These are phyloP conservation scores for Tulasnella sp. DNA, from an alignment of 768 basidiomycete genomes.

Conservation along the genomic window DNA sequence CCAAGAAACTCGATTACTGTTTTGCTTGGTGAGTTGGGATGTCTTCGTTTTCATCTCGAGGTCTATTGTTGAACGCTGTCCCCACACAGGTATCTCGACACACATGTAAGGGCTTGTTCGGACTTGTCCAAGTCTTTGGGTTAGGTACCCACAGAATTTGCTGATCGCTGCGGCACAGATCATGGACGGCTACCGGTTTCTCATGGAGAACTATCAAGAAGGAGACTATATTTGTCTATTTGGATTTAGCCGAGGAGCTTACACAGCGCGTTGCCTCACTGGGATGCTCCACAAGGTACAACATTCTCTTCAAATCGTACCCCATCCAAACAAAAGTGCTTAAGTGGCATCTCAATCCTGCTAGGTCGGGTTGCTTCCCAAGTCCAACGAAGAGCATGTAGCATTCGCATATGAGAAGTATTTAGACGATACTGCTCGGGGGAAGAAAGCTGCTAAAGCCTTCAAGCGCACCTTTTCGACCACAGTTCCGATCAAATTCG, in stretches of 20 bases:
- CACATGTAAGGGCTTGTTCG: conserved; percentile 41
- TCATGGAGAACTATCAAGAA: conserved; percentile 21
- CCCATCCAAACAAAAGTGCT: background rate
- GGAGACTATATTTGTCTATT: conserved; percentile 28
- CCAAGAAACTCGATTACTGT: conserved; percentile 61
- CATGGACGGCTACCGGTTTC: conserved; percentile 25
- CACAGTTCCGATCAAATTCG: conserved; percentile 30
- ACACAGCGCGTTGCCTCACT: conserved; percentile 28
- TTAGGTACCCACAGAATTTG: background rate
- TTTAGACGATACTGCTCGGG: conserved; percentile 7
- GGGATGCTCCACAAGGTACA: conserved; percentile 29
- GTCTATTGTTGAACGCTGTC: background rate
- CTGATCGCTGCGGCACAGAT: conserved; percentile 2
- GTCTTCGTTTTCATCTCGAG: background rate
- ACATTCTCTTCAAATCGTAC: background rate
- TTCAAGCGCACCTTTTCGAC: conserved; percentile 32
- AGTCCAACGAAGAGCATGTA: conserved; percentile 19
- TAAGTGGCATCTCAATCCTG: background rate
- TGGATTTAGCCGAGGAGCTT: conserved; percentile 29
- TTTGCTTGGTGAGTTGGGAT: conserved; percentile 56
- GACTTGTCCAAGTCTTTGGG: too few species aligned
- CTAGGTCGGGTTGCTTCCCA: conserved; percentile 24
- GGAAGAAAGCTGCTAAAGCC: conserved; percentile 23
- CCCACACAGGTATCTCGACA: conserved; percentile 56
- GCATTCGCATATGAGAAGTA: conserved; percentile 20